A percentile compares a stretch with the other conserved stretches of the same genome.
phyloP scores from a whole-genome alignment of 2,329 filamentous ascomycete species.

The Colletotrichum musae region DNA sequence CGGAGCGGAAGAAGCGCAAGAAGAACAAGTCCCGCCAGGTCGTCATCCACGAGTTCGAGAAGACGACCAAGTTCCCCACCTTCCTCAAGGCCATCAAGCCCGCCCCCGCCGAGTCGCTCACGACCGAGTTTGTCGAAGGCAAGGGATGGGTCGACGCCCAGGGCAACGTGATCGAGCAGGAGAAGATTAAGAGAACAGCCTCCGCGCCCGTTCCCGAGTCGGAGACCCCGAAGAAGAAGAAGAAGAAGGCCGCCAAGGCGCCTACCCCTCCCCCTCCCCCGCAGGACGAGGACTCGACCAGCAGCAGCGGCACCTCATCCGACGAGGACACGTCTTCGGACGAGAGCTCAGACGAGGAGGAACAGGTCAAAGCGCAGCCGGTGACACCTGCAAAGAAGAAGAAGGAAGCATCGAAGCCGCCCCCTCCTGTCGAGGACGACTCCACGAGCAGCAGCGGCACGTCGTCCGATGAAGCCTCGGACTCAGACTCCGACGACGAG shows the following conservation, averaged over 20 bases:
- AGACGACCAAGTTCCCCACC: slow-evolving; percentile 84
- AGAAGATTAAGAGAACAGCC: slow-evolving; percentile 55
- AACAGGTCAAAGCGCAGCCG: slow-evolving; percentile 40
- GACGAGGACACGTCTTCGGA: slow-evolving; percentile 49
- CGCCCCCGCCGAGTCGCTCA: slow-evolving; percentile 58
- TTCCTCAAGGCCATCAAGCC: slow-evolving; percentile 77
- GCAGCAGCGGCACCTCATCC: slow-evolving; percentile 56
- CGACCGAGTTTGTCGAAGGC: slow-evolving; percentile 80
- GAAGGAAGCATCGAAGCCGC: slow-evolving; percentile 21
- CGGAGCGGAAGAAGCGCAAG: slow-evolving; percentile 70
- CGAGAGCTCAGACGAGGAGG: slow-evolving; percentile 49
- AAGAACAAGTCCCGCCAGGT: slow-evolving; percentile 73
- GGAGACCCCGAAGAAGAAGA: slow-evolving; percentile 39
- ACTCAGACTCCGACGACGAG: slow-evolving; percentile 46
- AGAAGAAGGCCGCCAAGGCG: slow-evolving; percentile 39
- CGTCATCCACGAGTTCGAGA: slow-evolving; percentile 90
- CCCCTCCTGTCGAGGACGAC: slow-evolving; percentile 43
- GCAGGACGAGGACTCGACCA: slow-evolving; percentile 53
- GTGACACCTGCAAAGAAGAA: slow-evolving; percentile 33
- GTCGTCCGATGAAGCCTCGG: slow-evolving; percentile 43
- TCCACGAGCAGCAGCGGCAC: slow-evolving; percentile 45
- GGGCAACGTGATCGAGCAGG: slow-evolving; percentile 80
- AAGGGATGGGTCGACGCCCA: slow-evolving; percentile 89
- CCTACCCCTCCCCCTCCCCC: slow-evolving; percentile 24
- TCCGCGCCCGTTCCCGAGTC: slow-evolving; percentile 45